Conservation (phyloP, 495 filamentous ascomycete species). For the Penicillium riverlandense region DNA sequence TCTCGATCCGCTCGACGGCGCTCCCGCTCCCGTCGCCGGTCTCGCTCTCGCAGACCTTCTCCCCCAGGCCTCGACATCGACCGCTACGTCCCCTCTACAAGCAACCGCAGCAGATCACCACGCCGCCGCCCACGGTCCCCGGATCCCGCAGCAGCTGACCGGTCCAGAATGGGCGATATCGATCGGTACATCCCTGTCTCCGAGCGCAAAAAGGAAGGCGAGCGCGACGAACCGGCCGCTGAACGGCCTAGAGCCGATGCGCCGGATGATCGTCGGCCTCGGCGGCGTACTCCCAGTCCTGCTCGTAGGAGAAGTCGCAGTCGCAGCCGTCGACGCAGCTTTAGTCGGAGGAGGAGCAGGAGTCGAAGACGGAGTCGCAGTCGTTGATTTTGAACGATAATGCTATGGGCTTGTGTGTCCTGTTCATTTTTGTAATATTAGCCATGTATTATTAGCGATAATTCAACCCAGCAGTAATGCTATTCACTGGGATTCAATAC, state of each 20-base stretch:
- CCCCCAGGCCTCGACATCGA: conserved; percentile 38
- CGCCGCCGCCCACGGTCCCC: conserved; percentile 34
- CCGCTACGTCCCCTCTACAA: conserved; percentile 42
- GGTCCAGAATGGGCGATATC: conserved; percentile 22
- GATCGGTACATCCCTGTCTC: conserved; percentile 49
- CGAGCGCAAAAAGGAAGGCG: conserved; percentile 23
- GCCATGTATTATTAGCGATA: conserved; percentile 5
- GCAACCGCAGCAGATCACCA: conserved; percentile 38
- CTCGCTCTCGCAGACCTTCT: conserved; percentile 16
- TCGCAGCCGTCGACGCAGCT: conserved; percentile 5
- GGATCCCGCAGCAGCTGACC: conserved; percentile 14
- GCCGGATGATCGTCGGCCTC: conserved; percentile 11
- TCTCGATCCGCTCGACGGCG: conserved; percentile 11
- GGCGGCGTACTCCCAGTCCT: conserved; percentile 8
- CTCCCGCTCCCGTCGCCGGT: conserved; percentile 21
- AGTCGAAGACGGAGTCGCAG: conserved; percentile 1
- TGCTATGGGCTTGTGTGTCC: too few species aligned
- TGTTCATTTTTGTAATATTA: conserved; percentile 4
- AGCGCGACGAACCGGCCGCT: conserved; percentile 13
- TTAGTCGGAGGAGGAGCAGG: background rate
- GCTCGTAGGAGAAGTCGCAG: conserved; percentile 3
- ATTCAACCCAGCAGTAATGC: background rate
- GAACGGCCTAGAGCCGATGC: conserved; percentile 22
- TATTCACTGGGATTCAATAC: background rate
- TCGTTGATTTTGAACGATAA: background rate